Evolutionary conservation across 169 alveolate genomes (phyloP).

Genomic region (Eimeria mitis): DNA sequence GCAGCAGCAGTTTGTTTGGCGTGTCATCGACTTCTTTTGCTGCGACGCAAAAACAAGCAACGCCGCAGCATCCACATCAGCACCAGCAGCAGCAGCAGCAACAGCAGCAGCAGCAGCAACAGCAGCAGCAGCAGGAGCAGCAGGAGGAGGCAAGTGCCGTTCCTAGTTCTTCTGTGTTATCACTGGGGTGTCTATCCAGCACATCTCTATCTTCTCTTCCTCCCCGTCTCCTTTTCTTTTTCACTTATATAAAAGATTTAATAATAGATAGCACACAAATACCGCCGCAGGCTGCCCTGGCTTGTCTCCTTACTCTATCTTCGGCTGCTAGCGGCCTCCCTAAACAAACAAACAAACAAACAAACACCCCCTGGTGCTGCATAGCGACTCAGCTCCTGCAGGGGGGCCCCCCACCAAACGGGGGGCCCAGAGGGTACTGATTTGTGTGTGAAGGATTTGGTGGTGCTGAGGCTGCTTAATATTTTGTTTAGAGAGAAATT

Average conservation of each 20-base stretch:
- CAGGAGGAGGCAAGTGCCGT: background rate
- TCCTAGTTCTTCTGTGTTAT: background rate
- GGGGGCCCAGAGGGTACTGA: background rate
- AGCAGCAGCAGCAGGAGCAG: slow-evolving; percentile 2
- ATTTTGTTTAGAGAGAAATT: background rate
- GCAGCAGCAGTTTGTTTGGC: too few species aligned
- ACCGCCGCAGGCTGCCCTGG: background rate
- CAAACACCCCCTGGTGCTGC: slow-evolving; percentile 17
- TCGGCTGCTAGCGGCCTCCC: slow-evolving; percentile 41
- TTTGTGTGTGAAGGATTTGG: background rate
- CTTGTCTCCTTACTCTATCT: slow-evolving; percentile 6
- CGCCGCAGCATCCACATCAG: background rate
- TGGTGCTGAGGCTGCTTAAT: slow-evolving; percentile 2
- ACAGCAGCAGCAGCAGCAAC: slow-evolving; percentile 14
- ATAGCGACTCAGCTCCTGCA: background rate
- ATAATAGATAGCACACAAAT: background rate
- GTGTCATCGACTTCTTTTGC: background rate
- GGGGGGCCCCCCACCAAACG: background rate
- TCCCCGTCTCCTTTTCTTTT: background rate
- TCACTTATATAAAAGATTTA: background rate
- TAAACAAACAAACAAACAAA: too few species aligned
- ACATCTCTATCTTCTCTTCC: background rate
- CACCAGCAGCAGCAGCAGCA: slow-evolving; percentile 12
- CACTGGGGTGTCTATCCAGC: background rate
- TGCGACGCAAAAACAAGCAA: background rate